Evolutionary conservation across 73 alveolate genomes (phyloP).

Genomic region (Tetrahymena malaccensis): DNA sequence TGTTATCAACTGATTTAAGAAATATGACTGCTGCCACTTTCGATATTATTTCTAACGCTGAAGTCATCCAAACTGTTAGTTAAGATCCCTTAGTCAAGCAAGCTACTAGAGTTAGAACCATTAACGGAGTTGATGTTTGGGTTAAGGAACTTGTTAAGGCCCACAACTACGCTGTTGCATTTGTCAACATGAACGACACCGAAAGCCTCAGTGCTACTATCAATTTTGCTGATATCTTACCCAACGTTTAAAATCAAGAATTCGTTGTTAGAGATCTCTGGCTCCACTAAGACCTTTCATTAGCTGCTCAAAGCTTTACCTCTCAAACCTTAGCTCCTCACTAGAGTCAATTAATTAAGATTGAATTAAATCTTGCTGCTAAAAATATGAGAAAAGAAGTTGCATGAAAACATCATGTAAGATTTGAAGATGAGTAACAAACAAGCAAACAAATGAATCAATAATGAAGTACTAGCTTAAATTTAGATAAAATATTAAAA

Average conservation of each 20-base stretch:
- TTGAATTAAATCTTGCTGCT: background rate
- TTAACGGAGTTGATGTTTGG: background rate
- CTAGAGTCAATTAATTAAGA: background rate
- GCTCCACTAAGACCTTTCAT: background rate
- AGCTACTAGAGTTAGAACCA: constrained; percentile 5
- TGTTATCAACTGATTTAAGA: constrained; percentile 46
- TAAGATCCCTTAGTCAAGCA: constrained; percentile 47
- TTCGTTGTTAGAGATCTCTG: background rate
- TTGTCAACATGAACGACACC: background rate
- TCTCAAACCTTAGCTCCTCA: background rate
- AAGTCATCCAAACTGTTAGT: constrained; percentile 38
- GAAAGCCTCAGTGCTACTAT: background rate
- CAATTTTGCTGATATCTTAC: background rate
- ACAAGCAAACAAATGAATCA: too few relatives aligned
- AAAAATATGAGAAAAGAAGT: background rate
- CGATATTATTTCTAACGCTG: constrained; percentile 38
- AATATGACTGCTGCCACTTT: constrained; percentile 40
- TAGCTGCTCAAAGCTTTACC: background rate
- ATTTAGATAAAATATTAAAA: background rate
- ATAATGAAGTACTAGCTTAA: background rate
- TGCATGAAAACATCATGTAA: background rate
- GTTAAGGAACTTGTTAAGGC: background rate
- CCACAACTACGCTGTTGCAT: background rate
- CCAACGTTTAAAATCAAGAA: background rate
- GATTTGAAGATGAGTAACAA: background rate